Base-by-base conservation (phyloP, 331 rosid genomes). In the Pyracantha coccinea region DNA sequence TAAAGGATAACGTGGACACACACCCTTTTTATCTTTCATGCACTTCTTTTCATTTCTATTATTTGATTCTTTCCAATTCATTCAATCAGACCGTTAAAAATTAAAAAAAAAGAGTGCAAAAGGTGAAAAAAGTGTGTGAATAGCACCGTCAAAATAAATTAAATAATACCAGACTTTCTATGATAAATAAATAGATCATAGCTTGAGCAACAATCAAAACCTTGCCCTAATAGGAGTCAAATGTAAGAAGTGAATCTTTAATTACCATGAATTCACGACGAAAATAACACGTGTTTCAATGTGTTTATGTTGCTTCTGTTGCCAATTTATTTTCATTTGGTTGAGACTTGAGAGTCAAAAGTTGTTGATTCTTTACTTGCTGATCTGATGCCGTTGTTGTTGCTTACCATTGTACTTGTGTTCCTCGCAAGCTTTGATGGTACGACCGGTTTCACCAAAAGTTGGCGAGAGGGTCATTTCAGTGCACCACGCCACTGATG, bases 401-500 rank as follows among this genome's bases (percentile, higher is more conserved):
- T 45, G 53, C 17, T 45, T 16, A 45, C 53, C 19, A 45, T 45
- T 2, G 3, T 45, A 47, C 53, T 15, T 47, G 53, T 47, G 17
- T 47, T 47, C 53, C 53, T 15, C 32, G 78, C 83, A 31, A 75
- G 67, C 73, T 74, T 76, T 19, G 55, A 80, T 28, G 75, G 29
- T 27, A 19, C 68, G 3, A 78, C 52, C 21, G 73, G 69, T n/a
- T 29, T 65, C 25, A 28, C 55, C 70, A 80, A 67, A 35, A 47
- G 12, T 8, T 84, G 87, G 75, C 31, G 76, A n/a, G 93, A 91
- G 44, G 85, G 89, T 76, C 7, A 79, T 84, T 23, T 35, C 21
- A 15, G 94, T 81, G 7, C 32, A 12, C 9, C 81, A 91, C 21
- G 96, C 97, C 27, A 79, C 90, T 0, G 97, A 91, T 66, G 93